Percentiles rank a stretch among this genome's conserved stretches.
Conservation (phyloP, 306 rosid species). For the Begonia loranthoides region DNA sequence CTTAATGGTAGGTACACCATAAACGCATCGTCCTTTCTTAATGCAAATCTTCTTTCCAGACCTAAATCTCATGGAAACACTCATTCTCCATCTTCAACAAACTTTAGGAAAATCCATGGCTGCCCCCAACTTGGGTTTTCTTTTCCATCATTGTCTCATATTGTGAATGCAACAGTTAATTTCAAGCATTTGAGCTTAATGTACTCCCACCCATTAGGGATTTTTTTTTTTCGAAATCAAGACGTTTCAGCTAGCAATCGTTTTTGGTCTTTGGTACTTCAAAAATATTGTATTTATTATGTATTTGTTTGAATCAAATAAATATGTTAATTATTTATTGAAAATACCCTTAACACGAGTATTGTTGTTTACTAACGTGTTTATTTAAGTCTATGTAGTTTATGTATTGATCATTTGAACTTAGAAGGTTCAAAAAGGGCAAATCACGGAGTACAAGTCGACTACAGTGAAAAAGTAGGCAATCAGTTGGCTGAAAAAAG, state of each 20-base stretch:
- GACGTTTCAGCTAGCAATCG: constrained; percentile 41
- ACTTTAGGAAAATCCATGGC: constrained; percentile 4
- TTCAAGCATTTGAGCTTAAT: constrained; percentile 13
- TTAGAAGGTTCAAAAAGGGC: too few species aligned
- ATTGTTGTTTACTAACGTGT: too few species aligned
- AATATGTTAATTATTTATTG: too few species aligned
- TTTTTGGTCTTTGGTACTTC: constrained; percentile 82
- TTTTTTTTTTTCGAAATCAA: constrained; percentile 24
- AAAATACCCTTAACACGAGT: too few species aligned
- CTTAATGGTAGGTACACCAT: constrained; percentile 18
- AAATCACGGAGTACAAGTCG: too few species aligned
- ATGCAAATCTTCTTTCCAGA: constrained; percentile 21
- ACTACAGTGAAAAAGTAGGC: too few species aligned
- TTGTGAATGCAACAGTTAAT: constrained; percentile 20
- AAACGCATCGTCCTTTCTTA: constrained; percentile 20
- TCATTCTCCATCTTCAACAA: background rate
- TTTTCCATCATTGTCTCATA: constrained; percentile 25
- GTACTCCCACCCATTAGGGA: constrained; percentile 14
- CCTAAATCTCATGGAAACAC: constrained; percentile 9
- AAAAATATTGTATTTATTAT: constrained; percentile 84
- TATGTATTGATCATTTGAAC: too few species aligned
- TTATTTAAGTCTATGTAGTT: too few species aligned
- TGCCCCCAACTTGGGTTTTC: constrained; percentile 16
- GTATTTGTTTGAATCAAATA: too few species aligned
- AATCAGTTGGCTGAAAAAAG: too few species aligned